A percentile compares a stretch with the other conserved stretches of the same genome.
Evolutionary conservation across 2,329 filamentous ascomycete species (phyloP).

Genomic region (Aspergillus uvarum): DNA sequence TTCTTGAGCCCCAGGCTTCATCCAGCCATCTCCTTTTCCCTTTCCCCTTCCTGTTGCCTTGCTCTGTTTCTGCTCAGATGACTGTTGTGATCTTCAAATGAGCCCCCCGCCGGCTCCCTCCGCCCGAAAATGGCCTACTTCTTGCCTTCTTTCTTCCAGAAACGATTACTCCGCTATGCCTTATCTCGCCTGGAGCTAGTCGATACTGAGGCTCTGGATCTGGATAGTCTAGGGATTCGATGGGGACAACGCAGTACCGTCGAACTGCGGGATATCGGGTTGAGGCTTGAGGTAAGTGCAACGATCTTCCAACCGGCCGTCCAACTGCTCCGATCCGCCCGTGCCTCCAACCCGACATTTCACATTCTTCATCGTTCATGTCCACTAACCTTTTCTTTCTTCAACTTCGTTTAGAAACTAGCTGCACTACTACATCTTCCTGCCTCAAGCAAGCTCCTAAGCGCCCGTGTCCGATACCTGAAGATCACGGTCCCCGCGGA

Average conservation of each 20-base stretch:
- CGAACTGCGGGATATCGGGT: slow-evolving; percentile 81
- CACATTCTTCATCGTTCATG: slow-evolving; percentile 5
- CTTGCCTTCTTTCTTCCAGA: slow-evolving; percentile 77
- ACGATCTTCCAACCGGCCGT: slow-evolving; percentile 1
- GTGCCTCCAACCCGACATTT: neutral
- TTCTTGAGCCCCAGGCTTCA: neutral
- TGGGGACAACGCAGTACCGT: slow-evolving; percentile 79
- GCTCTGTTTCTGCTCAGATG: slow-evolving; percentile 29
- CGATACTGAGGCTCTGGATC: slow-evolving; percentile 80
- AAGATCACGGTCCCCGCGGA: slow-evolving; percentile 84
- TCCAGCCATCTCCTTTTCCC: slow-evolving; percentile 6
- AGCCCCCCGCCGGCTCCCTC: slow-evolving; percentile 33
- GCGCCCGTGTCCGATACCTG: slow-evolving; percentile 72
- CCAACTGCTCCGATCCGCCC: slow-evolving; percentile 11
- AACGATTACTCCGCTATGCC: slow-evolving; percentile 82
- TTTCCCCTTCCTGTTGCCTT: slow-evolving; percentile 14
- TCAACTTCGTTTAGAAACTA: slow-evolving; percentile 63
- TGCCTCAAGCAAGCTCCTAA: slow-evolving; percentile 66
- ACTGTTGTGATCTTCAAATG: slow-evolving; percentile 24
- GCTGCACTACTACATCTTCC: slow-evolving; percentile 73
- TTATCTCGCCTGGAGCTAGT: slow-evolving; percentile 80
- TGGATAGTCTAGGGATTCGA: slow-evolving; percentile 80
- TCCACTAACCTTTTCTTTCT: slow-evolving; percentile 17
- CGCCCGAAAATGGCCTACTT: slow-evolving; percentile 65
- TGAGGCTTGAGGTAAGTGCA: slow-evolving; percentile 69